Conservation (phyloP, 1,284 basidiomycete genomes). For the Phaffia rhodozyma region DNA sequence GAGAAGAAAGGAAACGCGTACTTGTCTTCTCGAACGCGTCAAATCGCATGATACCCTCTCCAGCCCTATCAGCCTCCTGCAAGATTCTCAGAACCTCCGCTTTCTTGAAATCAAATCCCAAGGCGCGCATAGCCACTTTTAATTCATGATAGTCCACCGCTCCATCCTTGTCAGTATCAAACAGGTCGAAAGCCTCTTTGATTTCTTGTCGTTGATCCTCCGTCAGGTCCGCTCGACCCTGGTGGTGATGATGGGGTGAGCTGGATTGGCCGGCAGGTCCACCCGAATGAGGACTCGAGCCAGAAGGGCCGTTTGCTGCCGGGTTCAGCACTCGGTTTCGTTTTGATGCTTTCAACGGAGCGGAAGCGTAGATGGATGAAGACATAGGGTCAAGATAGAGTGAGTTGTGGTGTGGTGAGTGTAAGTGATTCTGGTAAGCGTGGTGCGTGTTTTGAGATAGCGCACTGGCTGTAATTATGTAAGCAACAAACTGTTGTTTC, state of each 20-base stretch:
- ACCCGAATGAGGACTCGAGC: no score
- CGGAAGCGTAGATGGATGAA: no score
- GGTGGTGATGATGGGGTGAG: constrained; percentile 7
- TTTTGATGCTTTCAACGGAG: no score
- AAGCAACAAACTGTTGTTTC: no score
- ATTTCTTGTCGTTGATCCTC: constrained; percentile 97
- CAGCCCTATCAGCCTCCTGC: constrained; percentile 79
- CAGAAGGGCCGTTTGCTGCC: no score
- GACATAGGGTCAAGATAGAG: no score
- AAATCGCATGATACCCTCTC: constrained; percentile 84
- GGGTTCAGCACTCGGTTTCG: no score
- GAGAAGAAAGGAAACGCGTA: constrained; percentile 42
- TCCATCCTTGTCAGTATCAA: constrained; percentile 98
- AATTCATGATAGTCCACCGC: constrained; percentile 94
- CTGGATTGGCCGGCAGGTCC: neutral
- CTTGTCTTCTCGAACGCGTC: constrained; percentile 93
- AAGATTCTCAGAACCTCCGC: constrained; percentile 92
- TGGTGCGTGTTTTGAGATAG: no score
- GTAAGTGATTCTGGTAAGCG: no score
- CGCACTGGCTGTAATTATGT: no score
- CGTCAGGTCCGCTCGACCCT: constrained; percentile 55
- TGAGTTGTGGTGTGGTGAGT: no score
- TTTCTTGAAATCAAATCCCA: constrained; percentile 97
- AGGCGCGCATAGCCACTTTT: constrained; percentile 94
- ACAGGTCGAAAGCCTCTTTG: constrained; percentile 96